Conservation (phyloP, 345 rosid genomes). For the Erucastrum elatum region DNA sequence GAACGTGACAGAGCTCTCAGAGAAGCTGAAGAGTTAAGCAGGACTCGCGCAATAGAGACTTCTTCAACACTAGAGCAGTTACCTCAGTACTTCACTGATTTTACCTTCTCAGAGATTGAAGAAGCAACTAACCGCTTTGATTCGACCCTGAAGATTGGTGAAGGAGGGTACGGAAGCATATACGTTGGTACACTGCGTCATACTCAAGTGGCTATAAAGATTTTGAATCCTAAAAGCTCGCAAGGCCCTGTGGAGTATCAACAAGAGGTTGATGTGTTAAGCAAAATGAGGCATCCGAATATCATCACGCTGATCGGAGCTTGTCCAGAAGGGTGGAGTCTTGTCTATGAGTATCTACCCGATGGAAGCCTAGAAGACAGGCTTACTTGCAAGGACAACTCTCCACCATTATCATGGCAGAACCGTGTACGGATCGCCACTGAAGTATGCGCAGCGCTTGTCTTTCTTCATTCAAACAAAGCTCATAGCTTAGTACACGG, state of each 20-base stretch:
- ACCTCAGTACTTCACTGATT: conserved; percentile 64
- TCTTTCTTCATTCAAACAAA: conserved; percentile 84
- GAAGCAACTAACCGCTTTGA: conserved; percentile 72
- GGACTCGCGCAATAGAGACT: conserved; percentile 48
- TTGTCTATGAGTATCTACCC: conserved; percentile 76
- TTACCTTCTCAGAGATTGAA: conserved; percentile 67
- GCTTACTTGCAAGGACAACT: conserved; percentile 71
- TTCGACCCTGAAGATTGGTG: conserved; percentile 72
- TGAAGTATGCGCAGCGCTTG: conserved; percentile 77
- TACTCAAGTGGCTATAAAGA: conserved; percentile 74
- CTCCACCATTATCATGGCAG: conserved; percentile 88
- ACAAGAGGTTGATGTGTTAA: conserved; percentile 84
- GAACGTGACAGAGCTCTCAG: conserved; percentile 77
- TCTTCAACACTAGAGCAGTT: conserved; percentile 46
- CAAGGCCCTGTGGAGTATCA: conserved; percentile 89
- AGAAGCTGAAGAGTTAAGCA: conserved; percentile 80
- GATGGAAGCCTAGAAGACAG: conserved; percentile 97
- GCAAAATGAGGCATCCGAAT: conserved; percentile 90
- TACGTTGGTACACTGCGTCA: conserved; percentile 64
- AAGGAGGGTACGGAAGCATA: conserved; percentile 92
- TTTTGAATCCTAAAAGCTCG: conserved; percentile 60
- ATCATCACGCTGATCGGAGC: conserved; percentile 81
- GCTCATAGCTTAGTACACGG: conserved; percentile 87
- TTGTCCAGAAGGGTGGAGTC: conserved; percentile 84
- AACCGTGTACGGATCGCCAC: conserved; percentile 74